These are phyloP conservation scores for Penicillium sp. DNA, from an alignment of 2,329 filamentous ascomycete species.

Conservation along the genomic window DNA sequence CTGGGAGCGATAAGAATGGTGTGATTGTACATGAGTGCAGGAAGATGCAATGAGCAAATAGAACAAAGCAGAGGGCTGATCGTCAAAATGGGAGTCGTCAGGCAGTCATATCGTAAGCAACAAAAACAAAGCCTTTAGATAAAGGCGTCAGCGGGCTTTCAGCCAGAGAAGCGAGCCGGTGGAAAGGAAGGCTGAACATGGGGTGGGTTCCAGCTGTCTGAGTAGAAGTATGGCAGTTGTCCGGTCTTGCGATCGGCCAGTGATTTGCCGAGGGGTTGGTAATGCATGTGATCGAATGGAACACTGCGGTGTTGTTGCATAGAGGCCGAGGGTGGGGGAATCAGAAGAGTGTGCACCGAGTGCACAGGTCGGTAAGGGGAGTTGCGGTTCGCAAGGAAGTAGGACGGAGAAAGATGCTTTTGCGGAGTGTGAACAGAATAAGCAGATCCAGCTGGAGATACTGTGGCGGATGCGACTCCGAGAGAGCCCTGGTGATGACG, in stretches of 20 bases:
- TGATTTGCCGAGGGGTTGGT: constrained; percentile 67
- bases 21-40: constrained; percentile 12
- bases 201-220: constrained; percentile 39
- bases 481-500: constrained; percentile 47
- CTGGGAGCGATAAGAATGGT: constrained; percentile 6
- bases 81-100: constrained; percentile 25
- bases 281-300: constrained; percentile 70
- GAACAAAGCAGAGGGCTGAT: constrained; percentile 16
- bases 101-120: constrained; percentile 23
- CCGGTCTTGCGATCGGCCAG: constrained; percentile 61
- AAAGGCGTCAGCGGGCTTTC: constrained; percentile 2
- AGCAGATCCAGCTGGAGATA: constrained; percentile 65
- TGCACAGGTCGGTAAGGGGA: constrained; percentile 91
- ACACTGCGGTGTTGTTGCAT: constrained; percentile 66
- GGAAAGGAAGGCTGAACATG: constrained; percentile 28
- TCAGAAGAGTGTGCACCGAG: constrained; percentile 82
- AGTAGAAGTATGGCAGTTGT: constrained; percentile 55
- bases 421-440: constrained; percentile 56
- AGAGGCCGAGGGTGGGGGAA: constrained; percentile 74
- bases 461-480: constrained; percentile 47
- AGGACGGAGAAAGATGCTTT: constrained; percentile 74
- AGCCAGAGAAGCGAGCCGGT: constrained; percentile 25
- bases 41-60: constrained; percentile 3
- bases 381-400: constrained; percentile 78
- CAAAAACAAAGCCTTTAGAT: not conserved